Base-by-base conservation (phyloP, 805 yeast genomes). In the Suhomyces pyralidae region DNA sequence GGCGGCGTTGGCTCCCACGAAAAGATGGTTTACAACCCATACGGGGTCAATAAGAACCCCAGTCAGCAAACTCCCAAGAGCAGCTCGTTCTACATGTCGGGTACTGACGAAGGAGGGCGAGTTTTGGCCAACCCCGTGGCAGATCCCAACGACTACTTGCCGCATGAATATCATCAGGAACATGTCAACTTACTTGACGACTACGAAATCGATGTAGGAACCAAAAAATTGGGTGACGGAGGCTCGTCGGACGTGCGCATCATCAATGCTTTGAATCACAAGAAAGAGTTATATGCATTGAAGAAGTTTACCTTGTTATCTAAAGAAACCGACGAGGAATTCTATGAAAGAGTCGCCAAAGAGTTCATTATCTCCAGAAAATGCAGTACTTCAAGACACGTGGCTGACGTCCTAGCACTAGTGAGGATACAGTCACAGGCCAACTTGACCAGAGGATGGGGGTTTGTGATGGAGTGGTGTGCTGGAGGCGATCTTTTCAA, bases 401-500 rank as follows among this genome's bases (percentile, higher is more conserved):
- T 85, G 12, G 81, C 84, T 8, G 76, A 76, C 34, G 82, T 85
- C 3, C 72, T 76, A 56, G 82, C 81, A 9, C 61, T 86, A 22
- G 65, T 86, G 15, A 77, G 82, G 52, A 74, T 86, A 19, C 87
- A 85, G 51, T 75, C 85, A 1, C 78, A 81, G 19, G 74, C 76
- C 5, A 72, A 67, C 43, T 66, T 85, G 54, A 76, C 81, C 1
- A 71, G 91, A 56, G 86, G 89, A 2, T 88, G 94, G 94, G 94
- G 93, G 2, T 80, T 87, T 64, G 77, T 84, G 3, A 71, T 87
- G 77, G 89, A 85, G 56, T 78, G 69, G 50, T 85, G 90, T 59
- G 68, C 67, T 19, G 81, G 80, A 20, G 85, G 85, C 47, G 94
- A 87, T 65, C 67, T 87, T 46, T 83, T 83, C 60, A 74, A 78